phyloP scores from a whole-genome alignment of 139 green algal species.

The Closterium sp. region DNA sequence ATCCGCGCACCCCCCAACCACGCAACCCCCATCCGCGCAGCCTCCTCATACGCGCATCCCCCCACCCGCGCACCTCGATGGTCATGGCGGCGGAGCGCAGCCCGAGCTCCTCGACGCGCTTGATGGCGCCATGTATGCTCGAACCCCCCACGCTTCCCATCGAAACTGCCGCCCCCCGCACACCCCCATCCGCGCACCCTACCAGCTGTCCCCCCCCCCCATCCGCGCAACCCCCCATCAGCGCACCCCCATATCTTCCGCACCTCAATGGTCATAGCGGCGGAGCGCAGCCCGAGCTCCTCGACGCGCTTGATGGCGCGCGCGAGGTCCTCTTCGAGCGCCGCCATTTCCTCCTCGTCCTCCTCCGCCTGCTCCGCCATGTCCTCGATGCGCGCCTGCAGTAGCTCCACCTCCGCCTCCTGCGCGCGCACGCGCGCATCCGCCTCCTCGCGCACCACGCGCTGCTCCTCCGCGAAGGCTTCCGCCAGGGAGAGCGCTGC shows the following conservation, averaged over 20 bases:
- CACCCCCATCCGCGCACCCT: no score
- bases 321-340: background rate
- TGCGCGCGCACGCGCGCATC: background rate
- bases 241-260: no score
- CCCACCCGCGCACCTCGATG: background rate
- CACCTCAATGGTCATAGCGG: background rate
- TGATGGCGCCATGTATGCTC: background rate
- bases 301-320: background rate
- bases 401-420: background rate
- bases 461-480: background rate
- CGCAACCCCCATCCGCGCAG: background rate
- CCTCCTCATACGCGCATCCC: no score
- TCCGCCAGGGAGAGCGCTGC: background rate
- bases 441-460: background rate
- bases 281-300: background rate
- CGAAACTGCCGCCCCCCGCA: no score
- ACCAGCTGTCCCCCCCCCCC: no score
- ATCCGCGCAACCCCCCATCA: background rate
- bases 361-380: background rate
- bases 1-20: no score
- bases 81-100: background rate
- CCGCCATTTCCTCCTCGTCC: slow-evolving; percentile 7
- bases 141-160: no score
- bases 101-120: background rate
- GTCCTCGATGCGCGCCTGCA: background rate